Evolutionary conservation across 768 basidiomycete species (phyloP), one percentile per base, ranked within the genome.

Genomic region (Grammothele lineata): DNA sequence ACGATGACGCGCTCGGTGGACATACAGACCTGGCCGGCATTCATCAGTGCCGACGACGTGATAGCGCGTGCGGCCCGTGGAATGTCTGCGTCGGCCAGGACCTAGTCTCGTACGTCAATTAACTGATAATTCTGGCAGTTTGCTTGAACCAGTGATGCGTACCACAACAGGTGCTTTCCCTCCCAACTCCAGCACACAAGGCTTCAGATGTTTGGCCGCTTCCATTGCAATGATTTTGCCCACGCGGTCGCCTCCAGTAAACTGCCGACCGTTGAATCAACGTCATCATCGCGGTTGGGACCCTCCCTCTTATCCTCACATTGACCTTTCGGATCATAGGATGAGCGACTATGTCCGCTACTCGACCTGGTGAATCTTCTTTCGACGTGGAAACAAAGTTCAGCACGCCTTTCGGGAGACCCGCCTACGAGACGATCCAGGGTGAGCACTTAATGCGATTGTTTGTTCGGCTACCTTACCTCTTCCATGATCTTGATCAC

Each of bases 1-100:
- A 72, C 73, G 36, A 81, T 75, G n/a, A 80, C 72, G 6, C 78
- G 73, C 54, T 78, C 77, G 8, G 77, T 74, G 1, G 78, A 77
- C 75, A 81, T 78, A 63, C 78, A 81, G 35, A 79, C 66, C 62
- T 80, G 77, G 0, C 79, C 78, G 12, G 74, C 75, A 56, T 75
- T 65, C 0, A 69, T 40, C 57, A 78, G 65, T 3, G 76, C 69
- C 14, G 72, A 72, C 22, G 53, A 67, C 1, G 68, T 68, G 40
- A 79, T 73, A 1, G 67, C 70, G 45, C 74, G 73, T 0, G 82
- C 77, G 0, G 81, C 81, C 33, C 75, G 66, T 9, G 66, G 57
- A 19, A 82, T 53, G 55, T 82, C 69, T 0, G 81, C 81, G 44
- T 79, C 75, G 23, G 74, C 60, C 8, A 79, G 62, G 5, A 78